phyloP scores from a whole-genome alignment of 345 rosid genomes.

The Theobroma cacao region DNA sequence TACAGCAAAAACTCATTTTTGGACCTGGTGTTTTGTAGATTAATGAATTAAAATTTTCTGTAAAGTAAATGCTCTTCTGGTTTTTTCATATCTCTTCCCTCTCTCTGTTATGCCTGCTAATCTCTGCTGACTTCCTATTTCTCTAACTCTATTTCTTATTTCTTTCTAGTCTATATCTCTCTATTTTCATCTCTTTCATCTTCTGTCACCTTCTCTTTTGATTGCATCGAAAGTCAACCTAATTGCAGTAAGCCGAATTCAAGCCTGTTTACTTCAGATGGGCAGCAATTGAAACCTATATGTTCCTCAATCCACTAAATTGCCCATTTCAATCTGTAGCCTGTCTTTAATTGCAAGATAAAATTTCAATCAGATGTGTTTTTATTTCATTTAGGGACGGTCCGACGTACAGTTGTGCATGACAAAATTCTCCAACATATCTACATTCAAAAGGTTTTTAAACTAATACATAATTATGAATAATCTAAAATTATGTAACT shows the following conservation, averaged over 20 bases:
- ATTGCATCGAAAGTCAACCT: not conserved
- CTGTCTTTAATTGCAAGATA: not conserved
- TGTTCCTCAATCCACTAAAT: not conserved
- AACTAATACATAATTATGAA: not conserved
- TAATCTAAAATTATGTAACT: not conserved
- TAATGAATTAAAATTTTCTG: not conserved
- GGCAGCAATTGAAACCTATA: not conserved
- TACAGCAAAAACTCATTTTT: not conserved
- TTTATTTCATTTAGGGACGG: not conserved
- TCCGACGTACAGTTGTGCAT: not conserved
- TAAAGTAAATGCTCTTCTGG: not conserved
- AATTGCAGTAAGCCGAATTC: not conserved
- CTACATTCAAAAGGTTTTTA: not conserved
- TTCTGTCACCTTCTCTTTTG: not conserved
- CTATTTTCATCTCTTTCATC: not conserved
- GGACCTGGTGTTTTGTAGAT: not conserved
- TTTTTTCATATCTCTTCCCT: no score
- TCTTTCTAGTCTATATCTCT: slow-evolving; percentile 1
- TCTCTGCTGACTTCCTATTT: not conserved
- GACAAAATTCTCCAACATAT: not conserved
- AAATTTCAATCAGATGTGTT: not conserved
- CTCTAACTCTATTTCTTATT: not conserved
- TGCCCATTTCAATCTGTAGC: not conserved
- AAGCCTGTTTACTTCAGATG: not conserved
- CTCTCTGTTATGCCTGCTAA: not conserved